Base-by-base conservation (phyloP, 768 basidiomycete species). In the Hortiboletus campestris region DNA sequence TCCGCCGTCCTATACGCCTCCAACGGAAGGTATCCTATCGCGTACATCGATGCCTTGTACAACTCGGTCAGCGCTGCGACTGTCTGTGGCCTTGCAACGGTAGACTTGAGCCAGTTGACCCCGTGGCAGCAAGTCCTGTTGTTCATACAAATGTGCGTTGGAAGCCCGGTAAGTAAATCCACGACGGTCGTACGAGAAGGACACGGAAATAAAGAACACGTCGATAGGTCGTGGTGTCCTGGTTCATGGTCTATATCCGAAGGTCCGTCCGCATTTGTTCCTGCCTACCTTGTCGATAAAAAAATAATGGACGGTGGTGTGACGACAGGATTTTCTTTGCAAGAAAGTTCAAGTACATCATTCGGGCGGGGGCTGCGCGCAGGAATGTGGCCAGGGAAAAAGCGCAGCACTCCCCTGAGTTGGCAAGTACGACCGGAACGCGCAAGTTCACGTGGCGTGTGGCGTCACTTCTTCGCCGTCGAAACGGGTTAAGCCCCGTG, bases 1-100 rank as follows among this genome's bases (percentile, higher is more conserved):
- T 89, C 91, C 19, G 84, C 74, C 36, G 84, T 98, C 49, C 83
- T 97, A 65, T 97, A 90, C 65, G 91, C 84, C 25, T 82, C 81
- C 72, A 94, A 94, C 77, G 92, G 89, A 41, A 72, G 75, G 45
- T 82, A 81, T 63, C 84, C 80, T 43, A 80, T 94, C 36, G 63
- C 81, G 19, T 94, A 89, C 69, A 77, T 91, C 67, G 92, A 94
- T 66, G 79, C 84, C 6, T 78, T 94, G 34, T 94, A 84, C 77
- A 83, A 82, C 70, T 88, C 83, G 55, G 82, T 90, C 65, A 88
- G 84, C 69, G 83, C 88, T 14, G 84, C 92, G 76, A 85, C 85
- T 6, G 86, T 89, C 53, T 90, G 84, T 74, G 89, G 89, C n/a
- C 75, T 89, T 41, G 79, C 80, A 48, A 84, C 88, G 9, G 76